Conservation (phyloP, 805 yeast species). For the Myxozyma neglecta region DNA sequence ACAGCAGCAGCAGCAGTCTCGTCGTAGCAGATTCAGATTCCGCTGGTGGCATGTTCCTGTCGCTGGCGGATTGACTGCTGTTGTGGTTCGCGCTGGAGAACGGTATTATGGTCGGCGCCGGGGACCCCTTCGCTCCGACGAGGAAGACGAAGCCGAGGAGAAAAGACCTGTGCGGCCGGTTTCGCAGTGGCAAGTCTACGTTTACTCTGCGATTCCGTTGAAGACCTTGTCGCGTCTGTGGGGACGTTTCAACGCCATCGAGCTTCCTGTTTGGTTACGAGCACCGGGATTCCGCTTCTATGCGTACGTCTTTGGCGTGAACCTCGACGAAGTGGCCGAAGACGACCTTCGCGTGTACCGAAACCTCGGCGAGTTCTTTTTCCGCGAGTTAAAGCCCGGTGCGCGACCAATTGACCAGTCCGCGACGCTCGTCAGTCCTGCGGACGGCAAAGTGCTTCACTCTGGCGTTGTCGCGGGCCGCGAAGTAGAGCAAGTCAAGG, state of each 20-base stretch:
- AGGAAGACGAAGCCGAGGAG: background rate
- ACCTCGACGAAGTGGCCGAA: conserved; percentile 84
- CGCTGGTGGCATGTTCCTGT: conserved; percentile 34
- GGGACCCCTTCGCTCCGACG: background rate
- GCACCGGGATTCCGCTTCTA: conserved; percentile 78
- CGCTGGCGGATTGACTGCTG: conserved; percentile 30
- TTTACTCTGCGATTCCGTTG: conserved; percentile 86
- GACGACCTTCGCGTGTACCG: conserved; percentile 71
- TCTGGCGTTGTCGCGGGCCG: conserved; percentile 76
- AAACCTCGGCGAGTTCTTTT: conserved; percentile 89
- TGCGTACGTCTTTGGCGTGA: conserved; percentile 79
- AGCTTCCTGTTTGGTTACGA: conserved; percentile 85
- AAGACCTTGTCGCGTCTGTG: conserved; percentile 88
- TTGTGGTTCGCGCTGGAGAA: conserved; percentile 19
- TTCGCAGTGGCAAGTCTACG: conserved; percentile 84
- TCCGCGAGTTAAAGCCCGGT: conserved; percentile 74
- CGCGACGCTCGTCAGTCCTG: conserved; percentile 76
- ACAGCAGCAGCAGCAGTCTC: conserved; percentile 17
- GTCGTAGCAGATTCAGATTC: conserved; percentile 15
- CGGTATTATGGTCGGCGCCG: conserved; percentile 13
- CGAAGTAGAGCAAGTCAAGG: conserved; percentile 90
- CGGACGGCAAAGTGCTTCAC: conserved; percentile 88
- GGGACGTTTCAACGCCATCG: conserved; percentile 86
- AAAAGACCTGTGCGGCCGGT: conserved; percentile 52
- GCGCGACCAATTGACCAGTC: conserved; percentile 71